phyloP scores from a whole-genome alignment of 192 early-diverging fungal species.

The Coemansia sp. region DNA sequence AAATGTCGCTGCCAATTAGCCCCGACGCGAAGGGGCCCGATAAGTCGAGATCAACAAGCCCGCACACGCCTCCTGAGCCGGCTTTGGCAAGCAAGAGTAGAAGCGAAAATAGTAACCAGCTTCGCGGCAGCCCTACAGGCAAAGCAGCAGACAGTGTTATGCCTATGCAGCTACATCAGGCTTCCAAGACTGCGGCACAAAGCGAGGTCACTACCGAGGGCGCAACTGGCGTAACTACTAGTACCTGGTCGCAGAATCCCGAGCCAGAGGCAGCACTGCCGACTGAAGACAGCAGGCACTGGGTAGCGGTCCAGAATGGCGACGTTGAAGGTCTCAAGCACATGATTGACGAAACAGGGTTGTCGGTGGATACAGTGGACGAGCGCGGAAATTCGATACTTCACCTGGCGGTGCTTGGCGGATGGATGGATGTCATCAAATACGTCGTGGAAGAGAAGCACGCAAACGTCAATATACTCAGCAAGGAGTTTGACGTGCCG shows the following conservation, averaged over 20 bases:
- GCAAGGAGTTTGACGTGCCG: conserved; percentile 77
- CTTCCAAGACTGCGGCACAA: conserved; percentile 28
- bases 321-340: conserved; percentile 58
- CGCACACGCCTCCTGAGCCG: background rate
- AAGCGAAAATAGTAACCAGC: too few relatives aligned
- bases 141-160: background rate
- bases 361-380: conserved; percentile 60
- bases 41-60: background rate
- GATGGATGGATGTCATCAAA: conserved; percentile 67
- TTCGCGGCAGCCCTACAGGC: too few relatives aligned
- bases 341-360: conserved; percentile 60
- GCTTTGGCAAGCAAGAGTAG: background rate
- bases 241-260: background rate
- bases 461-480: conserved; percentile 71
- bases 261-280: background rate
- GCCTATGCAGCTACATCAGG: background rate
- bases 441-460: conserved; percentile 73
- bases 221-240: conserved; percentile 21
- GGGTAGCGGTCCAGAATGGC: conserved; percentile 69
- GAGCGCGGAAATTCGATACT: conserved; percentile 70
- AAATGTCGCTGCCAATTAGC: background rate
- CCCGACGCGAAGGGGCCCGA: background rate
- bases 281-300: conserved; percentile 11
- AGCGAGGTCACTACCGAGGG: conserved; percentile 27
- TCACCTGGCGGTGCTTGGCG: conserved; percentile 84